phyloP scores from a whole-genome alignment of 768 basidiomycete species.

The Podaxis sp. region DNA sequence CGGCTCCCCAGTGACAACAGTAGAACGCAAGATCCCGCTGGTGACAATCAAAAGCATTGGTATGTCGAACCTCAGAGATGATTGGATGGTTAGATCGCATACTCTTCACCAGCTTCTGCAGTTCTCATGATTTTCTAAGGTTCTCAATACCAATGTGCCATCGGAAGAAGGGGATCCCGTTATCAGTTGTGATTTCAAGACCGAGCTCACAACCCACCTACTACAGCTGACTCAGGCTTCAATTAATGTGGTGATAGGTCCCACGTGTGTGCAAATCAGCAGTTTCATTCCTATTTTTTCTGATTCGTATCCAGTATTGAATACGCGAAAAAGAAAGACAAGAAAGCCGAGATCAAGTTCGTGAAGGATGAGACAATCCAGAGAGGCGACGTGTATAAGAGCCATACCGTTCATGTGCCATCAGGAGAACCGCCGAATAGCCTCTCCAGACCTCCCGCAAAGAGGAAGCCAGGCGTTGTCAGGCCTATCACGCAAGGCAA shows the following conservation, averaged over 20 bases:
- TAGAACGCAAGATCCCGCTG: conserved; percentile 89
- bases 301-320: conserved; percentile 50
- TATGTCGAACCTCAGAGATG: conserved; percentile 87
- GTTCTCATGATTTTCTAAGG: conserved; percentile 41
- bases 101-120: background rate
- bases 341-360: conserved; percentile 82
- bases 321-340: conserved; percentile 97
- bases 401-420: conserved; percentile 81
- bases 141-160: conserved; percentile 61
- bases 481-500: conserved; percentile 85
- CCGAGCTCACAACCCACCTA: conserved; percentile 82
- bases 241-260: conserved; percentile 67
- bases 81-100: conserved; percentile 77
- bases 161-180: conserved; percentile 95
- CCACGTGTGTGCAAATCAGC: conserved; percentile 55
- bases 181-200: conserved; percentile 91
- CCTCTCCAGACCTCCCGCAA: conserved; percentile 77
- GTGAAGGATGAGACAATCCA: conserved; percentile 82
- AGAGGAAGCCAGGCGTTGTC: conserved; percentile 81
- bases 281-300: background rate
- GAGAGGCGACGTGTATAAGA: conserved; percentile 88
- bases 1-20: conserved; percentile 47
- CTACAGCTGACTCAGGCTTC: conserved; percentile 76
- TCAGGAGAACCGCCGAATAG: conserved; percentile 86
- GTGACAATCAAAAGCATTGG: conserved; percentile 83